A percentile compares a stretch with the other conserved stretches of the same genome.
These are phyloP conservation scores for Gaultheria prostrata DNA, from an alignment of 148 eudicot species.

Conservation along the genomic window DNA sequence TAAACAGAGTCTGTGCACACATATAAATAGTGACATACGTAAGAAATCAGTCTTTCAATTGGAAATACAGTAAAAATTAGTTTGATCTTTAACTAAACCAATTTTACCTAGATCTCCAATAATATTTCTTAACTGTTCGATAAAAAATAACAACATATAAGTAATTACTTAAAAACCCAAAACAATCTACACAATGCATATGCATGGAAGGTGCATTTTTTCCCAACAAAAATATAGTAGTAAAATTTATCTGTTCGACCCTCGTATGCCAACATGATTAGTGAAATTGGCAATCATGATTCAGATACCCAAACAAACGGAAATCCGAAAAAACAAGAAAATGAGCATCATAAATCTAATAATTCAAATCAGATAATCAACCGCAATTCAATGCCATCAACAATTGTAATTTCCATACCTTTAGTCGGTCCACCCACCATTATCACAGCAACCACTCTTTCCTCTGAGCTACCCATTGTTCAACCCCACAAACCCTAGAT, in stretches of 20 bases:
- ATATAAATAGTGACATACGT: not conserved
- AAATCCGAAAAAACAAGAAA: not conserved
- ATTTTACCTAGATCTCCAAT: not conserved
- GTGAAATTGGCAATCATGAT: conserved; percentile 3
- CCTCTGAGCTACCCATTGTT: conserved; percentile 68
- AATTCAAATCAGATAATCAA: not conserved
- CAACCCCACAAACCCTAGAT: conserved; percentile 21
- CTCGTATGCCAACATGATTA: not conserved
- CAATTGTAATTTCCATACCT: conserved; percentile 39
- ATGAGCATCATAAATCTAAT: not conserved
- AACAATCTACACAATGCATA: not conserved
- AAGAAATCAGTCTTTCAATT: not conserved
- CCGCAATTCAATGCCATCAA: not conserved
- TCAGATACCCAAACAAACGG: conserved; percentile 3
- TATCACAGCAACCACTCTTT: conserved; percentile 89
- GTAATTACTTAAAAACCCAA: not conserved
- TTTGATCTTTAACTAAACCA: not conserved
- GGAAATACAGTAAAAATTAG: not conserved
- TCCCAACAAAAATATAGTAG: not conserved
- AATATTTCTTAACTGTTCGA: not conserved
- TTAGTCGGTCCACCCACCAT: conserved; percentile 98
- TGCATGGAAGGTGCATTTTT: not conserved
- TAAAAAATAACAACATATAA: not conserved
- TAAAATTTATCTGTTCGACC: not conserved
- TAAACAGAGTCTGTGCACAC: not conserved